Evolutionary conservation across 2,329 filamentous ascomycete genomes (phyloP), one percentile per base, ranked within the genome.

Genomic region (Penicillium sp.): DNA sequence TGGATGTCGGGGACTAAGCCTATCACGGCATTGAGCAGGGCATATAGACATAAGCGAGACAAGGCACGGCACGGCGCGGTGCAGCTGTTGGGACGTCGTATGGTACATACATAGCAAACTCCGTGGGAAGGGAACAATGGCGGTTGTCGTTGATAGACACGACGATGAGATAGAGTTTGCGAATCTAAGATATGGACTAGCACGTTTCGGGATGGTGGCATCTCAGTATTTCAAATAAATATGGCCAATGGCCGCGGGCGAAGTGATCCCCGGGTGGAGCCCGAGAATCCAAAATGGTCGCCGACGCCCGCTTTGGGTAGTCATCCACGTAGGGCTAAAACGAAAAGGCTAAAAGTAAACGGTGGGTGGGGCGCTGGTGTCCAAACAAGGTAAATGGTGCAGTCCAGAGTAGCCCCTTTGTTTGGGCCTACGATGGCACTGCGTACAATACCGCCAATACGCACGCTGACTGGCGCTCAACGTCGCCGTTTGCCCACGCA

Each of bases 221-320:
- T 46, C 35, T 46, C 16, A 50, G 56, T 53, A 58, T 58, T 58
- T 53, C 35, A 54, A 58, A 58, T 58, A 54, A 6, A n/a, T 40
- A 3, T 28, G 21, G 20, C 56, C 56, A 58, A 58, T 54, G 11
- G 48, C 8, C 0, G 7, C n/a, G 14, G 14, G 20, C 16, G 1
- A 14, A 5, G 6, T 24, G 46, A 38, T 58, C 56, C 56, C 56
- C 56, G 56, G 23, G 12, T 58, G 56, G 51, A 58, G 56, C 56
- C 56, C 56, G 56, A 58, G 35, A 28, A 40, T 48, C 47, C 28
- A 30, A 49, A 21, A 50, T 58, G 56, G 56, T 58, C 56, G 56
- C 56, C 56, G 56, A 58, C 30, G 38, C 9, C 47, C 50, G 24
- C 28, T 18, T 28, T 30, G 49, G 43, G 40, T 23, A 28, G 33